Percentiles rank a stretch among this genome's conserved stretches.
Conservation (phyloP, 225 moss, liverwort and hornwort genomes). For the Pleurozium schreberi region DNA sequence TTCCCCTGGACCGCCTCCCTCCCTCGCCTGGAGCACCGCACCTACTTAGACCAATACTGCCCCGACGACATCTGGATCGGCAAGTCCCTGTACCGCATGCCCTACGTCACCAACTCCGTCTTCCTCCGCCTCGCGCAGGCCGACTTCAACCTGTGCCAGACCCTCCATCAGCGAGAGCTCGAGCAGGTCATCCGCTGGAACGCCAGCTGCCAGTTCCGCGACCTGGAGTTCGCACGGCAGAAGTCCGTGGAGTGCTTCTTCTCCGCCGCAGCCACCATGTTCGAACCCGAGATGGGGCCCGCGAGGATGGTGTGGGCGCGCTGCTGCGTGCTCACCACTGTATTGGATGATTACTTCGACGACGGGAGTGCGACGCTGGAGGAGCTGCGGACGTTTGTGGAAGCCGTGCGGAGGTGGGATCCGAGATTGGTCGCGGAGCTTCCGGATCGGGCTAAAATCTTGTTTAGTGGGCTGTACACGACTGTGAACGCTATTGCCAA, state of each 20-base stretch:
- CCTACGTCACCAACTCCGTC: slow-evolving; percentile 29
- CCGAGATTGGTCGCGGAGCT: slow-evolving; percentile 6
- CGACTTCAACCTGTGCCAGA: slow-evolving; percentile 53
- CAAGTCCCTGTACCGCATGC: slow-evolving; percentile 44
- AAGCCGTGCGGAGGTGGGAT: slow-evolving; percentile 19
- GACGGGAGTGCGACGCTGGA: not conserved
- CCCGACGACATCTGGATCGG: slow-evolving; percentile 45
- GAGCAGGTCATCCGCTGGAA: slow-evolving; percentile 48
- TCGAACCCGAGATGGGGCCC: slow-evolving; percentile 36
- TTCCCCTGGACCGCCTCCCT: slow-evolving; percentile 41
- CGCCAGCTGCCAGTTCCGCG: slow-evolving; percentile 26
- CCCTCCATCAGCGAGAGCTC: slow-evolving; percentile 39
- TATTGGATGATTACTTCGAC: slow-evolving; percentile 60
- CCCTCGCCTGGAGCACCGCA: slow-evolving; percentile 36
- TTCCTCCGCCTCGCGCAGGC: slow-evolving; percentile 45
- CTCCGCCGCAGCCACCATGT: slow-evolving; percentile 24
- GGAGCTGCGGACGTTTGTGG: slow-evolving; percentile 21
- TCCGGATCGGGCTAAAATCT: slow-evolving; percentile 13
- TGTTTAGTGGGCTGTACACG: slow-evolving; percentile 35
- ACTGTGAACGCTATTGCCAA: slow-evolving; percentile 31
- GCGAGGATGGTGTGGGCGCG: slow-evolving; percentile 34
- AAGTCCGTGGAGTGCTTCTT: slow-evolving; percentile 38
- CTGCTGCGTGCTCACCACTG: slow-evolving; percentile 26
- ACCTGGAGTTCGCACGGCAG: slow-evolving; percentile 34
- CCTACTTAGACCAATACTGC: slow-evolving; percentile 37